Evolutionary conservation across 352 stramenopile species (phyloP).

Genomic region (Pythium aquatile): DNA sequence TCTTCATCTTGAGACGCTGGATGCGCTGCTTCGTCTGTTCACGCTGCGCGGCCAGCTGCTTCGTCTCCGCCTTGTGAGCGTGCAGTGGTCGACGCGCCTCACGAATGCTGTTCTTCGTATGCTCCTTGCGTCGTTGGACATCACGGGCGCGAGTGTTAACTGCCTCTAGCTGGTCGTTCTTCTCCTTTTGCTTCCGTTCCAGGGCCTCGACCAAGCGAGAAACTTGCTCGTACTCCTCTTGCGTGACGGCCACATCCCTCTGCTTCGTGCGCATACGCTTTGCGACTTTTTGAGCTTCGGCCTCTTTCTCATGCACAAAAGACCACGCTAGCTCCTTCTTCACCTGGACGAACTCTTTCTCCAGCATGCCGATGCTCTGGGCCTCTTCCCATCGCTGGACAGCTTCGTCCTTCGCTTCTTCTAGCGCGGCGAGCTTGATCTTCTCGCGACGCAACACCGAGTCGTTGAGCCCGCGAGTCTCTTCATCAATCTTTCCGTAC

Average conservation of each 20-base stretch:
- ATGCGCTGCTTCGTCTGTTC: conserved; percentile 53
- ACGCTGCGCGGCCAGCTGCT: conserved; percentile 51
- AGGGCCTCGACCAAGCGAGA: conserved; percentile 45
- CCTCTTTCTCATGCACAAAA: conserved; percentile 74
- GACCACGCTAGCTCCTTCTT: conserved; percentile 84
- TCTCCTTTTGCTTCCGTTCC: conserved; percentile 58
- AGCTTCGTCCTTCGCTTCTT: conserved; percentile 62
- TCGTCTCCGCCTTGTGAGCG: conserved; percentile 63
- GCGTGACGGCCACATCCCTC: conserved; percentile 36
- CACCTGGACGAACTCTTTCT: conserved; percentile 65
- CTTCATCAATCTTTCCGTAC: conserved; percentile 86
- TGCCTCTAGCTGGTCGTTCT: conserved; percentile 62
- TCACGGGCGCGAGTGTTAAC: conserved; percentile 41
- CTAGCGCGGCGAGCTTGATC: conserved; percentile 52
- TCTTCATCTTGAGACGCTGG: conserved; percentile 44
- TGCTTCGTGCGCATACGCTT: conserved; percentile 63
- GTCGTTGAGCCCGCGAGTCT: conserved; percentile 63
- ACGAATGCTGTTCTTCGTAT: conserved; percentile 58
- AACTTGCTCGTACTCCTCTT: conserved; percentile 45
- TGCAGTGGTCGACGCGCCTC: conserved; percentile 65
- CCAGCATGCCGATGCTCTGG: conserved; percentile 74
- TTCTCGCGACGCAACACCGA: conserved; percentile 65
- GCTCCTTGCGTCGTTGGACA: conserved; percentile 46
- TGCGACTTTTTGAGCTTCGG: conserved; percentile 40
- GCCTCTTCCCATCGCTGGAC: conserved; percentile 73